phyloP scores from a whole-genome alignment of 2,329 filamentous ascomycete species.

The Pseudocercospora vitis region DNA sequence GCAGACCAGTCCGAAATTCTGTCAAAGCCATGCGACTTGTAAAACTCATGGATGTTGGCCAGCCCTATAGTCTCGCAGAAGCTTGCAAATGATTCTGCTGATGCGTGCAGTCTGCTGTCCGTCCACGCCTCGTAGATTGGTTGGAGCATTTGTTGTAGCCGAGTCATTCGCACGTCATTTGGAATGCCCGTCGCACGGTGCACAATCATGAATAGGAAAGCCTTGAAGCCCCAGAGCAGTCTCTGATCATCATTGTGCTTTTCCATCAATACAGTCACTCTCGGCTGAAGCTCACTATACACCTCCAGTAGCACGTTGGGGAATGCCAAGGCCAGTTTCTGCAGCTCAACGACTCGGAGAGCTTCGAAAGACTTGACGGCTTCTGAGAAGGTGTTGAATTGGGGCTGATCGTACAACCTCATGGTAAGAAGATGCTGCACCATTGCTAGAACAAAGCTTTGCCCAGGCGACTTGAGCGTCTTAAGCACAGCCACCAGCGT shows the following conservation, averaged over 20 bases:
- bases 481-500: slow-evolving; percentile 35
- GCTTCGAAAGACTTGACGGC: slow-evolving; percentile 85
- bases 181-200: slow-evolving; percentile 80
- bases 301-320: slow-evolving; percentile 82
- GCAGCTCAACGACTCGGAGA: slow-evolving; percentile 81
- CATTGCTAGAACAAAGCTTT: slow-evolving; percentile 76
- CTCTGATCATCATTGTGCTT: slow-evolving; percentile 76
- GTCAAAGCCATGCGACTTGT: slow-evolving; percentile 70
- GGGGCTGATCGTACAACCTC: slow-evolving; percentile 66
- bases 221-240: slow-evolving; percentile 79
- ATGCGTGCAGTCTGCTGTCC: slow-evolving; percentile 64
- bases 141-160: slow-evolving; percentile 75
- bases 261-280: slow-evolving; percentile 76
- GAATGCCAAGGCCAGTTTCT: slow-evolving; percentile 85
- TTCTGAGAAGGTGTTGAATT: slow-evolving; percentile 75
- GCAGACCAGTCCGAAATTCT: slow-evolving; percentile 80
- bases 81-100: slow-evolving; percentile 70
- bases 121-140: slow-evolving; percentile 82
- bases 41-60: slow-evolving; percentile 76
- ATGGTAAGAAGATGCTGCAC: slow-evolving; percentile 88
- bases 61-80: slow-evolving; percentile 81
- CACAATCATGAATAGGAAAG: slow-evolving; percentile 89
- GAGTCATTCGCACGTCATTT: slow-evolving; percentile 65
- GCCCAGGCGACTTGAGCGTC: slow-evolving; percentile 29
- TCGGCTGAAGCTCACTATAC: slow-evolving; percentile 81